A percentile compares a stretch with the other conserved stretches of the same genome.
These are phyloP conservation scores for Yarrowia hollandica DNA, from an alignment of 805 yeast species.

Conservation along the genomic window DNA sequence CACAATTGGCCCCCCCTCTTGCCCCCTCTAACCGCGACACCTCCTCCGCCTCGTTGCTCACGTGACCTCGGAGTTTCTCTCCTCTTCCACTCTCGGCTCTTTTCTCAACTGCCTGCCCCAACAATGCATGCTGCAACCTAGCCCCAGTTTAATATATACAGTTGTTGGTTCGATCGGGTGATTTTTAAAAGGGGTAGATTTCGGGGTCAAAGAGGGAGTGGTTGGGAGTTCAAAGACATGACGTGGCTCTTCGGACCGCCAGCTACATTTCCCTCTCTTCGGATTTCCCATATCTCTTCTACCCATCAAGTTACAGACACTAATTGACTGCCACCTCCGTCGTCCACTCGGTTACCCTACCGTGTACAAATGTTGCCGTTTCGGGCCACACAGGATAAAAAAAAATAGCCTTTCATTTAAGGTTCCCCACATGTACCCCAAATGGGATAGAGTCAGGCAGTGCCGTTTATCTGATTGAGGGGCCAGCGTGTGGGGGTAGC, in stretches of 20 bases:
- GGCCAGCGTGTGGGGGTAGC: too few species aligned
- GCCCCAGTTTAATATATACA: conserved; percentile 10
- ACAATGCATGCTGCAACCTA: conserved; percentile 21
- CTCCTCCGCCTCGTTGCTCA: too few species aligned
- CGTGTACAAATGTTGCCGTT: conserved; percentile 3
- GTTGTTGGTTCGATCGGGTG: background rate
- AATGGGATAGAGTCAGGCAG: conserved; percentile 15
- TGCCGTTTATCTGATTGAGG: conserved; percentile 22
- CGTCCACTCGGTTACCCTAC: background rate
- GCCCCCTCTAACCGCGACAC: too few species aligned
- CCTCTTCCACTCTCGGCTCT: too few species aligned
- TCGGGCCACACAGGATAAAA: too few species aligned
- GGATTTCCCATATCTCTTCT: background rate
- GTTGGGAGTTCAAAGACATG: background rate
- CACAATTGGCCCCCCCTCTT: too few species aligned
- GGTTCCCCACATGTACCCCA: conserved; percentile 17
- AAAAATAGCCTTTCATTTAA: background rate
- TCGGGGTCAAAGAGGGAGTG: too few species aligned
- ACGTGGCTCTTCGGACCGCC: background rate
- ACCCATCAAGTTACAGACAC: background rate
- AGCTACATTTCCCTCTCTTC: background rate
- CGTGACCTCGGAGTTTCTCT: background rate
- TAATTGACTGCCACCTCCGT: too few species aligned
- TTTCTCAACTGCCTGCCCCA: too few species aligned
- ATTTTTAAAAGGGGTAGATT: too few species aligned